Evolutionary conservation across 2,329 filamentous ascomycete species (phyloP).

Genomic region (Monosporascus sp.): DNA sequence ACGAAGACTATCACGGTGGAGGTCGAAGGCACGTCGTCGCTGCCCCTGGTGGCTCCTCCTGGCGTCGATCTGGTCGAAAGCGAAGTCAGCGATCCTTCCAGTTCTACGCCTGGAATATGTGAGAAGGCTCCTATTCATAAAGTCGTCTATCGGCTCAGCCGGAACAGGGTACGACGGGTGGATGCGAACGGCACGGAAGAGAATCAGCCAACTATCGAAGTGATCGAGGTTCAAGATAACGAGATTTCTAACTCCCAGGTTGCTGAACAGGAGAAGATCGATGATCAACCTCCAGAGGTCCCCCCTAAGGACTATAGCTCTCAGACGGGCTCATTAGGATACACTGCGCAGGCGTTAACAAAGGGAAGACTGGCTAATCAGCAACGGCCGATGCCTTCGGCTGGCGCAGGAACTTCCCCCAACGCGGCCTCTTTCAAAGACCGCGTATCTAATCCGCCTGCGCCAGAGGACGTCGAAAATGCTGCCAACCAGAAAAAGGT

Average conservation of each 20-base stretch:
- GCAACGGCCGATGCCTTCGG: conserved; percentile 11
- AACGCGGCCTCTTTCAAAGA: conserved; percentile 15
- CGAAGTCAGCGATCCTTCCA: conserved; percentile 24
- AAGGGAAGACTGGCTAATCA: conserved; percentile 5
- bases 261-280: neutral
- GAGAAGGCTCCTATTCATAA: conserved; percentile 38
- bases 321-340: conserved; percentile 11
- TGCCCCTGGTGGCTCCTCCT: conserved; percentile 49
- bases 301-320: conserved; percentile 19
- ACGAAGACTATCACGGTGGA: conserved; percentile 62
- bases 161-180: conserved; percentile 42
- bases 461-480: conserved; percentile 24
- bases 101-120: conserved; percentile 12
- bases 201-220: conserved; percentile 17
- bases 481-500: conserved; percentile 43
- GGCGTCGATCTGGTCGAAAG: conserved; percentile 54
- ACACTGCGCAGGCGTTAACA: neutral
- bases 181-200: conserved; percentile 28
- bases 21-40: conserved; percentile 46
- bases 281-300: conserved; percentile 15
- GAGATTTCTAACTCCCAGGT: neutral
- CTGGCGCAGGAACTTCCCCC: conserved; percentile 4
- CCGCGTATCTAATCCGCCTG: conserved; percentile 13
- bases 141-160: conserved; percentile 55
- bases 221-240: conserved; percentile 16